These are phyloP conservation scores for Chaetomium globosum DNA, from an alignment of 2,329 filamentous ascomycete species.

Conservation along the genomic window DNA sequence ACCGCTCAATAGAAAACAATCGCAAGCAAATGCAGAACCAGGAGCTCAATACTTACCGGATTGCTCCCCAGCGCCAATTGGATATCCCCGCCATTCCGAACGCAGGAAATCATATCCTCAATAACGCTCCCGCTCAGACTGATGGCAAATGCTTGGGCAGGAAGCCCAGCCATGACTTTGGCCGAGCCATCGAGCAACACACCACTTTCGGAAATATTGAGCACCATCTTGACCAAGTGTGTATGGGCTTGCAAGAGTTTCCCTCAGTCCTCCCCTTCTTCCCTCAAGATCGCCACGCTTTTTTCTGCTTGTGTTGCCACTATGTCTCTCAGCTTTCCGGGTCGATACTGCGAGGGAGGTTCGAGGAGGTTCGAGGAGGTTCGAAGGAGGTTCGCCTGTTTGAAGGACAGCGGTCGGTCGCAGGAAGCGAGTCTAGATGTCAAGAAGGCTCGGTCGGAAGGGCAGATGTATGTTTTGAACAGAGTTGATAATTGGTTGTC, in stretches of 20 bases:
- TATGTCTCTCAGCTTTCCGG: neutral
- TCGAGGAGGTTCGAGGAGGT: too few relatives aligned
- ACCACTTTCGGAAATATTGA: slow-evolving; percentile 61
- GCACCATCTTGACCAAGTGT: slow-evolving; percentile 40
- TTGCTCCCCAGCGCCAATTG: slow-evolving; percentile 60
- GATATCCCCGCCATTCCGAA: slow-evolving; percentile 59
- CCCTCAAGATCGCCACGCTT: slow-evolving; percentile 7
- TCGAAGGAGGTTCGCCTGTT: neutral
- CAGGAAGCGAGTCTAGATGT: neutral
- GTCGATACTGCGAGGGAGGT: neutral
- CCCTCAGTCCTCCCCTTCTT: slow-evolving; percentile 28
- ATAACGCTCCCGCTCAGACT: slow-evolving; percentile 61
- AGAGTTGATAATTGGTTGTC: neutral
- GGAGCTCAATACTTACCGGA: slow-evolving; percentile 52
- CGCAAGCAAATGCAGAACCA: slow-evolving; percentile 11
- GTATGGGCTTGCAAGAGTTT: slow-evolving; percentile 3
- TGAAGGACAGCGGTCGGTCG: neutral
- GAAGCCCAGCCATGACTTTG: slow-evolving; percentile 49
- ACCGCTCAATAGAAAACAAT: slow-evolving; percentile 21
- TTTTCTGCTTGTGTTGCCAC: neutral
- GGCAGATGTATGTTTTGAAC: neutral
- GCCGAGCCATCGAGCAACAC: slow-evolving; percentile 59
- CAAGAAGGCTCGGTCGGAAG: neutral
- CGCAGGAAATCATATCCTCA: slow-evolving; percentile 64
- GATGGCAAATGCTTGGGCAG: slow-evolving; percentile 60